A percentile compares a stretch with the other conserved stretches of the same genome.
phyloP scores from a whole-genome alignment of 148 eudicot genomes.

The Rhododendron williamsianum region DNA sequence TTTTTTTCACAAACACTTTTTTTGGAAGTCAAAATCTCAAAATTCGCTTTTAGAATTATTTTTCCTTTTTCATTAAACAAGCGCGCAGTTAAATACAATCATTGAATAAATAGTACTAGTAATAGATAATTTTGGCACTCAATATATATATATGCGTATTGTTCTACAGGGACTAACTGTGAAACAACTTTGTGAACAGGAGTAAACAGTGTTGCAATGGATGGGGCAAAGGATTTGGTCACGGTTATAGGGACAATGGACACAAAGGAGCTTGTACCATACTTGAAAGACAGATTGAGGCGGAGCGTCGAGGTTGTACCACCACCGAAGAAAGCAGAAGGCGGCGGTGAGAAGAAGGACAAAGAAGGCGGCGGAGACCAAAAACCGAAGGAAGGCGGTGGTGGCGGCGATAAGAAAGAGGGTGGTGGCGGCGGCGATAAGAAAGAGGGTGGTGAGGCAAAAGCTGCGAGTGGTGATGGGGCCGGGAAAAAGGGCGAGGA shows the following conservation, averaged over 20 bases:
- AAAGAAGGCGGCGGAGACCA: constrained; percentile 19
- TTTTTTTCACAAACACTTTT: too few relatives aligned
- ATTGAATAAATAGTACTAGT: too few relatives aligned
- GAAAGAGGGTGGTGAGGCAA: constrained; percentile 1
- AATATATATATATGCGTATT: too few relatives aligned
- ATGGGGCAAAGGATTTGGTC: constrained; percentile 45
- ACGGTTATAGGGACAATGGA: constrained; percentile 70
- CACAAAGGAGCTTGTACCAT: constrained; percentile 51
- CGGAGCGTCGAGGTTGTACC: constrained; percentile 45
- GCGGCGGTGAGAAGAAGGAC: constrained; percentile 18
- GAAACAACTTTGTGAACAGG: constrained; percentile 28
- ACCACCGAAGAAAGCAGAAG: constrained; percentile 39
- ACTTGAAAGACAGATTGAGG: constrained; percentile 55
- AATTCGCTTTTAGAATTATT: too few relatives aligned
- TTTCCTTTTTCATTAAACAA: too few relatives aligned
- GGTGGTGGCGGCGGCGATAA: constrained; percentile 16
- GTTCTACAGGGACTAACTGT: background rate
- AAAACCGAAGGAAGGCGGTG: constrained; percentile 9
- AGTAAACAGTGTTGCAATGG: constrained; percentile 45
- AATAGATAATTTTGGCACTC: background rate
- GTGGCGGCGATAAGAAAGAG: constrained; percentile 16
- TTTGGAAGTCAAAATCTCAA: too few relatives aligned
- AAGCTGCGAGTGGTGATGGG: constrained; percentile 15
- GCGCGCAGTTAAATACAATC: background rate
- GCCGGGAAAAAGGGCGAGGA: constrained; percentile 25